A percentile compares a stretch with the other conserved stretches of the same genome.
These are phyloP conservation scores for Phyllosticta citribraziliensis DNA, from an alignment of 2,329 filamentous ascomycete genomes.

Conservation along the genomic window DNA sequence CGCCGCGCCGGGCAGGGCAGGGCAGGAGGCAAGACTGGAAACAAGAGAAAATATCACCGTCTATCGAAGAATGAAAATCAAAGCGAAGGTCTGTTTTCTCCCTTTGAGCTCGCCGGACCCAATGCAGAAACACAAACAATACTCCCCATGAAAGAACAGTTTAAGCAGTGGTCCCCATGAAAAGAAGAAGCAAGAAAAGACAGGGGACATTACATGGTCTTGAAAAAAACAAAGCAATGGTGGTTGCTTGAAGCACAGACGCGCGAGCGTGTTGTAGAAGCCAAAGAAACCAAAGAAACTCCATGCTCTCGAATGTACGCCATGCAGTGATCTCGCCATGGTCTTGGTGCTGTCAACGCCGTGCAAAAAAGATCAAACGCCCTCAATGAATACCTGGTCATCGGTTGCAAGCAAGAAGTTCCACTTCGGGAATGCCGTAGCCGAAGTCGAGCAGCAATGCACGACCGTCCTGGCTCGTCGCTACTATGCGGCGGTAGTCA, in stretches of 20 bases:
- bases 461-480: slow-evolving; percentile 86
- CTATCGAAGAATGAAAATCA: not conserved
- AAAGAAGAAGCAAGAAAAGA: not conserved
- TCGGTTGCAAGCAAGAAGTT: slow-evolving; percentile 17
- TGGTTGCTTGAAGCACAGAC: not conserved
- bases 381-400: not conserved
- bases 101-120: not conserved
- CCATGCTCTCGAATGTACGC: not conserved
- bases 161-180: not conserved
- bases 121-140: not conserved
- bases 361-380: not conserved
- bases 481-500: slow-evolving; percentile 89
- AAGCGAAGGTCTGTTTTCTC: not conserved
- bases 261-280: not conserved
- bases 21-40: no score
- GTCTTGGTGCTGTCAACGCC: not conserved
- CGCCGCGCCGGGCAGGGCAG: no score
- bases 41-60: not conserved
- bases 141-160: not conserved
- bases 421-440: slow-evolving; percentile 44
- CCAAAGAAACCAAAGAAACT: not conserved
- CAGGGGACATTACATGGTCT: not conserved
- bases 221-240: not conserved
- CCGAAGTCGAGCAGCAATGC: slow-evolving; percentile 93
- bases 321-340: not conserved